Conservation (phyloP, 306 rosid genomes). For the Acacia melanoxylon region DNA sequence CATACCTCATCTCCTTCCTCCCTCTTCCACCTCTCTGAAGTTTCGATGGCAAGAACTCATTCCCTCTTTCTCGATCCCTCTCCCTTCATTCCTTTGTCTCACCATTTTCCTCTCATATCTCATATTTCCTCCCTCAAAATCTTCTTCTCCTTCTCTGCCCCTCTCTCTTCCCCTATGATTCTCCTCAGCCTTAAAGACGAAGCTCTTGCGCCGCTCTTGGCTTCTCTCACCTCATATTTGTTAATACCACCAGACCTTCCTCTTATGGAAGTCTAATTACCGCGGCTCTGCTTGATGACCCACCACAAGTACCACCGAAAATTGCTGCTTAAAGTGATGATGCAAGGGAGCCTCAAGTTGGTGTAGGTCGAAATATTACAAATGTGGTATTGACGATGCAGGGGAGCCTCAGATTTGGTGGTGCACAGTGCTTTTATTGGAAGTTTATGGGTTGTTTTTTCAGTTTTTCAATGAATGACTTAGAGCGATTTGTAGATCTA, state of each 20-base stretch:
- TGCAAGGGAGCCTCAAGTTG: slow-evolving; percentile 71
- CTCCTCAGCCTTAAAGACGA: slow-evolving; percentile 45
- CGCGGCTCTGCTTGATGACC: slow-evolving; percentile 31
- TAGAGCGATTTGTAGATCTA: too few relatives aligned
- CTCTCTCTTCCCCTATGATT: not conserved
- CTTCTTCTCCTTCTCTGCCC: not conserved
- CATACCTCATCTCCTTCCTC: too few relatives aligned
- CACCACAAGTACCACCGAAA: slow-evolving; percentile 63
- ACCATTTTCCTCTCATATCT: too few relatives aligned
- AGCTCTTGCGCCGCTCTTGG: slow-evolving; percentile 61
- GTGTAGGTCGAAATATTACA: slow-evolving; percentile 45
- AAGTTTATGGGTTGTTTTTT: too few relatives aligned
- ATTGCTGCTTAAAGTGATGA: slow-evolving; percentile 71
- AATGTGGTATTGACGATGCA: too few relatives aligned
- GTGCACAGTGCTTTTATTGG: too few relatives aligned
- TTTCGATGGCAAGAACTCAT: not conserved
- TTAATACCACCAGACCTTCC: slow-evolving; percentile 24
- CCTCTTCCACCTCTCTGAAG: too few relatives aligned
- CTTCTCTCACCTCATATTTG: slow-evolving; percentile 57
- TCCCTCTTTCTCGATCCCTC: too few relatives aligned
- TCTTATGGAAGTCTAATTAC: not conserved
- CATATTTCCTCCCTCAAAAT: not conserved
- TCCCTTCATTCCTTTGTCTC: not conserved
- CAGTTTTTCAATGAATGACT: too few relatives aligned
- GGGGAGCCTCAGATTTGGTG: too few relatives aligned